These are phyloP conservation scores for Scedosporium minutisporum DNA, from an alignment of 2,329 filamentous ascomycete species.

Conservation along the genomic window DNA sequence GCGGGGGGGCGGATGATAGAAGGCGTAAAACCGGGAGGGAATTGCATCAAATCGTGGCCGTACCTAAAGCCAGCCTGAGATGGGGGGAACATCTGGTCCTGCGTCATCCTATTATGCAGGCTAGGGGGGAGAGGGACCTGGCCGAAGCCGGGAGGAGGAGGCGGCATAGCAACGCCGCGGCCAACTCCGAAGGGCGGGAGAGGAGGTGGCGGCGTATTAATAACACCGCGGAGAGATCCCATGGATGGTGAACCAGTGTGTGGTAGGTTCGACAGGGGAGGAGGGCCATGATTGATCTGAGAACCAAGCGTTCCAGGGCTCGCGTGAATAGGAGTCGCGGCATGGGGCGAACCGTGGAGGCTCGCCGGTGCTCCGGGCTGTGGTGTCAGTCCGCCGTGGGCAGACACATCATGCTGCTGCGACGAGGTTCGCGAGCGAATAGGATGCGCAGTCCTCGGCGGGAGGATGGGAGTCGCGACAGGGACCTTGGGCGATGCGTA, in stretches of 20 bases:
- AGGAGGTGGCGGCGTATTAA: slow-evolving; percentile 2
- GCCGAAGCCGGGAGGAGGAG: slow-evolving; percentile 40
- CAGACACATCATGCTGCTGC: slow-evolving; percentile 69
- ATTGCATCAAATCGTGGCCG: slow-evolving; percentile 34
- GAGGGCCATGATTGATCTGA: background rate
- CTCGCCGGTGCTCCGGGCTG: slow-evolving; percentile 47
- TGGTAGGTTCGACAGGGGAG: background rate
- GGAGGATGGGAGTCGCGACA: slow-evolving; percentile 68
- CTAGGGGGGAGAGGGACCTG: slow-evolving; percentile 27
- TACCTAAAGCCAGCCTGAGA: slow-evolving; percentile 30
- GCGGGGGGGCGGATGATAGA: slow-evolving; percentile 34
- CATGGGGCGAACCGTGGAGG: slow-evolving; percentile 50
- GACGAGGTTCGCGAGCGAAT: slow-evolving; percentile 67
- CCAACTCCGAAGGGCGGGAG: background rate
- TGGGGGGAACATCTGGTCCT: slow-evolving; percentile 32
- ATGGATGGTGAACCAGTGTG: slow-evolving; percentile 4
- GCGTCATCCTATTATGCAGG: slow-evolving; percentile 50
- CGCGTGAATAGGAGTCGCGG: slow-evolving; percentile 53
- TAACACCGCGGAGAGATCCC: slow-evolving; percentile 1
- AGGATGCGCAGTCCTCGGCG: slow-evolving; percentile 68
- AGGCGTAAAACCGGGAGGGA: slow-evolving; percentile 41
- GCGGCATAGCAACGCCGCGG: slow-evolving; percentile 9
- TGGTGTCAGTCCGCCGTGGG: slow-evolving; percentile 54
- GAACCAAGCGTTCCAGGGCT: slow-evolving; percentile 52
- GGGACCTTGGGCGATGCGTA: slow-evolving; percentile 72